Evolutionary conservation across 1,139 yeast species (phyloP), one percentile per base, ranked within the genome.

Genomic region (Candida freyschussii): DNA sequence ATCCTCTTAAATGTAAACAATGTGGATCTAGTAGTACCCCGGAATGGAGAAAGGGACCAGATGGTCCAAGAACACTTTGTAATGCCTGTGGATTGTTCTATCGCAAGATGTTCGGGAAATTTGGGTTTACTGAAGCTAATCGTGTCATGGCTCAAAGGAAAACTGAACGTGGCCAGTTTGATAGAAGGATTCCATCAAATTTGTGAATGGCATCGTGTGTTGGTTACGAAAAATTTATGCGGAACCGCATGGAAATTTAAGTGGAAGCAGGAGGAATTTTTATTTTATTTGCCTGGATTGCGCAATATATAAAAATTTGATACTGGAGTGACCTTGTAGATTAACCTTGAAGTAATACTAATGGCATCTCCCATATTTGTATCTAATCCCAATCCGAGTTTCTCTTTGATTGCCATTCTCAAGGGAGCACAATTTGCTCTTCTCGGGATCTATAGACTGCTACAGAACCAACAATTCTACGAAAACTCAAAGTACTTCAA

Each of bases 41-140:
- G 1, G 91, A 81, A 55, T 81, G 91, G 91, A 66, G 91, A 48
- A 63, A 82, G 36, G 91, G 91, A 0, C 91, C 89, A 2, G 71
- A 75, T 34, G 86, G 86, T 0, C 75, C 74, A n/a, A 62, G 83
- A 37, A 77, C 86, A 0, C 60, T 81, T 35, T 81, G 91, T 53
- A 81, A 81, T 55, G 91, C 91, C 0, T 82, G 93, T 58, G 93
- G 91, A 0, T 63, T 82, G 37, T 82, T 73, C 53, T 83, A 78
- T 50, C 75, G 85, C 17, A 80, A 81, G 52, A 57, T 79, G 45
- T 72, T 72, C 9, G 77, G 73, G 51, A 67, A 70, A 38, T 61
- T 69, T 43, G 80, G 79, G 9, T 65, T 67, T 10, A 69, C 18
- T 11, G 21, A 21, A 14, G 32, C 34, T 22, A 17, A 25, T n/a